phyloP scores from a whole-genome alignment of 1,284 basidiomycete species.

The Anthracocystis setariae region DNA sequence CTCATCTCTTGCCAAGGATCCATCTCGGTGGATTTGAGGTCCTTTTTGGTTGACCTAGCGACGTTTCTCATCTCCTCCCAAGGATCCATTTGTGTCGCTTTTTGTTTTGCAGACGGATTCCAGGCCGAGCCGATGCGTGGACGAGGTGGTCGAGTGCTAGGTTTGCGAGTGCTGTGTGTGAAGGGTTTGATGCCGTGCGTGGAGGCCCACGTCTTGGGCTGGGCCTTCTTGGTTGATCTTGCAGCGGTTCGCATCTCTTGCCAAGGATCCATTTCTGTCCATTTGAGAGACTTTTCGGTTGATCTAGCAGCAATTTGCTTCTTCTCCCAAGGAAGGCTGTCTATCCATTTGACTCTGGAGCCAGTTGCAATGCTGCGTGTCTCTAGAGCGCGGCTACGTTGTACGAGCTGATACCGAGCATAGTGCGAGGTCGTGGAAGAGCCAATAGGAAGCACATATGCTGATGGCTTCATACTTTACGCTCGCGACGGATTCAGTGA shows the following conservation, averaged over 20 bases:
- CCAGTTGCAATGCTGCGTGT: background rate
- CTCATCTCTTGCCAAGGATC: conserved; percentile 26
- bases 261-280: conserved; percentile 5
- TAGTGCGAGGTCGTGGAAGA: background rate
- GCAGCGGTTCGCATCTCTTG: conserved; percentile 23
- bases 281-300: conserved; percentile 4
- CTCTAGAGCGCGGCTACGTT: background rate
- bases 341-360: conserved; percentile 8
- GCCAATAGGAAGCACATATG: conserved; percentile 11
- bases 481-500: background rate
- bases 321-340: conserved; percentile 7
- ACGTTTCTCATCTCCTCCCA: conserved; percentile 24
- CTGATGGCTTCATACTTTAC: conserved; percentile 21
- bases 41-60: background rate
- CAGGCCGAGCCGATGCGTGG: background rate
- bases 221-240: background rate
- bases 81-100: conserved; percentile 4
- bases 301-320: conserved; percentile 9
- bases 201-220: conserved; percentile 43
- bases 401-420: conserved; percentile 1
- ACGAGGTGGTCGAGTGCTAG: background rate
- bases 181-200: conserved; percentile 10
- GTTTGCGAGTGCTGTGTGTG: background rate
- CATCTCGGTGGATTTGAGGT: conserved; percentile 1
- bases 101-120: conserved; percentile 8